These are phyloP conservation scores for Ambrosiella xylebori DNA, from an alignment of 2,329 filamentous ascomycete species.

Conservation along the genomic window DNA sequence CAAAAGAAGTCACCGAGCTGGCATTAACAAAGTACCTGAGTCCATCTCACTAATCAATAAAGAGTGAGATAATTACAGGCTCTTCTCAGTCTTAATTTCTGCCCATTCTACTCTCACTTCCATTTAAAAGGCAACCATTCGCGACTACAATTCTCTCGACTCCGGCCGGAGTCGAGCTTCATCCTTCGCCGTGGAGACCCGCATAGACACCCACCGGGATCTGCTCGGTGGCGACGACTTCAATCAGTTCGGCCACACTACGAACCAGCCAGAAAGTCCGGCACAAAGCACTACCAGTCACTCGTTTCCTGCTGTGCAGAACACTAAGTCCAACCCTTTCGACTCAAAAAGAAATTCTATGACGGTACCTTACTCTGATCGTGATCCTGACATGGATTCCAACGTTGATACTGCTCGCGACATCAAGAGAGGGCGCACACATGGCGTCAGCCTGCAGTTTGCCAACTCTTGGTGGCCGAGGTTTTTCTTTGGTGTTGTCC, in stretches of 20 bases:
- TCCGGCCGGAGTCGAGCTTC: conserved; percentile 12
- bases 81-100: neutral
- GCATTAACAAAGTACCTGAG: neutral
- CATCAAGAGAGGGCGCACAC: conserved; percentile 1
- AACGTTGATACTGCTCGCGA: neutral
- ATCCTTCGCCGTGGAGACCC: conserved; percentile 12
- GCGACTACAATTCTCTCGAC: conserved; percentile 7
- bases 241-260: conserved; percentile 11
- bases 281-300: conserved; percentile 11
- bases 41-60: neutral
- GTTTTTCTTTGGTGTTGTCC: conserved; percentile 58
- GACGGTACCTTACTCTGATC: conserved; percentile 4
- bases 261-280: conserved; percentile 13
- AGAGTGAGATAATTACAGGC: neutral
- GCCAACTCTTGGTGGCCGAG: conserved; percentile 80
- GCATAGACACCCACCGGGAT: conserved; percentile 13
- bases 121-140: conserved; percentile 4
- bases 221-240: conserved; percentile 14
- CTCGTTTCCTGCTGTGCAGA: conserved; percentile 6
- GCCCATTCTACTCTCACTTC: neutral
- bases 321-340: conserved; percentile 6
- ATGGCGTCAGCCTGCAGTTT: conserved; percentile 39
- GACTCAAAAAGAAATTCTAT: conserved; percentile 8
- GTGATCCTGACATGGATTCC: conserved; percentile 10
- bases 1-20: neutral